Conservation (phyloP, 805 yeast species). For the Lachancea waltii region DNA sequence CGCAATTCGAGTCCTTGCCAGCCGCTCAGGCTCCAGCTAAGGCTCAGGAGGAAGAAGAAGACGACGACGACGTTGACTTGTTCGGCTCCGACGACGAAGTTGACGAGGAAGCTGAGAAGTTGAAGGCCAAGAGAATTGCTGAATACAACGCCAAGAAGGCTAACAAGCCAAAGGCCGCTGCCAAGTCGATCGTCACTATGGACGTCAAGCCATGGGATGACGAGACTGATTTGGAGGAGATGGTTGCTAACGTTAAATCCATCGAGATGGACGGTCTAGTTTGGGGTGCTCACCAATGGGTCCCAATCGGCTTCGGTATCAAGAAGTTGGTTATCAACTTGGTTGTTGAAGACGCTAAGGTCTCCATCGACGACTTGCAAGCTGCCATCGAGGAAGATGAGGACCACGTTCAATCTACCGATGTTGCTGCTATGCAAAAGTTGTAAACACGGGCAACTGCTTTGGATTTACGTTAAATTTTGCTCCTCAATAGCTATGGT, state of each 20-base stretch:
- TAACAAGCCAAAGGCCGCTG: constrained; percentile 95
- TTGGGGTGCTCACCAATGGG: constrained; percentile 97
- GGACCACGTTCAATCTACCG: constrained; percentile 99
- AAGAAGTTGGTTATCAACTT: constrained; percentile 97
- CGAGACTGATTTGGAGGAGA: constrained; percentile 89
- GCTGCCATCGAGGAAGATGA: constrained; percentile 75
- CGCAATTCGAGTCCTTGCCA: constrained; percentile 75
- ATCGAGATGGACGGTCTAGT: constrained; percentile 85
- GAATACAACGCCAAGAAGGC: constrained; percentile 98
- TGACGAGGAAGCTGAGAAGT: constrained; percentile 94
- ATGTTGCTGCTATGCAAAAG: constrained; percentile 97
- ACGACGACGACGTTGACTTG: constrained; percentile 75
- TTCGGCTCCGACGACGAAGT: constrained; percentile 88
- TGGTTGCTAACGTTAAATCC: constrained; percentile 80
- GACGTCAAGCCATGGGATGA: constrained; percentile 99
- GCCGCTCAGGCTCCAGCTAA: constrained; percentile 60
- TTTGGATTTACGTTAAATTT: background rate
- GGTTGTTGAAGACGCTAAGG: constrained; percentile 96
- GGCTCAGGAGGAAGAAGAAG: constrained; percentile 65
- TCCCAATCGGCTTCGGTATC: constrained; percentile 99
- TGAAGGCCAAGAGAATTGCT: constrained; percentile 96
- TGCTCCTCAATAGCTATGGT: background rate
- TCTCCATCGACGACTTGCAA: constrained; percentile 87
- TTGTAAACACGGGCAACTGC: constrained; percentile 46
- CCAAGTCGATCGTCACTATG: constrained; percentile 92